Base-by-base conservation (phyloP, 345 rosid species). In the Psidium friedrichsthalianum region DNA sequence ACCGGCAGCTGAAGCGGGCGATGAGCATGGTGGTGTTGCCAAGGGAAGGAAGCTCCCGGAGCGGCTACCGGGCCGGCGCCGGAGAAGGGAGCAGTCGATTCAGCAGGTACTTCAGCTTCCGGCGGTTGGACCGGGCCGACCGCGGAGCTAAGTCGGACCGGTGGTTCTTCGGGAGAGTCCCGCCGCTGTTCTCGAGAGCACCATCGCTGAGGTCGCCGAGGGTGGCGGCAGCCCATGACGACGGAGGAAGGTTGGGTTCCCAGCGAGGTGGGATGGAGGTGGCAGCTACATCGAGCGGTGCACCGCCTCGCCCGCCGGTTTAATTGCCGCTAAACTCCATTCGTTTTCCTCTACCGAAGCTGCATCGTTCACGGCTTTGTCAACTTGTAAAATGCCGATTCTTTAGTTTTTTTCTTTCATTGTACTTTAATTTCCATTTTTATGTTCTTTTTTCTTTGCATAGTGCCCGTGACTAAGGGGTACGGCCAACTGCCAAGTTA, bases 1-100 rank as follows among this genome's bases (percentile, higher is more conserved):
- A 83, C 87, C 91, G 93, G 89, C 88, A 91, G 84, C 80, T 96
- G 91, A 91, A 91, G 87, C 94, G 99, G 88, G 84, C 98, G 0
- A 88, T 82, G 80, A 97, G 99, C 84, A 61, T 96, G 87, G 89
- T 93, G 54, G 93, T 87, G 86, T 15, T 93, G 58, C 90, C 94
- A 2, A 86, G 94, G 13, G 93, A 89, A 52, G 88, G 93, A 40
- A 94, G 96, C 81, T 88, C 94, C 12, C 89, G 90, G 83, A 88
- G 88, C 49, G 96, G 92, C 13, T 90, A 89, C 2, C 88, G 92
- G 53, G 32, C 87, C 53, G 88, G 90, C 3, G n/a, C 59, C 0
- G 93, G 74, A 1, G 89, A 85, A 8, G 94, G 88, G 5, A 91
- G 95, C 44, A 90, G 76, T 22, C 83, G 93, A 53, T 91, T 92